A percentile compares a stretch with the other conserved stretches of the same genome.
These are phyloP conservation scores for Russula foetens DNA, from an alignment of 768 basidiomycete genomes.

Conservation along the genomic window DNA sequence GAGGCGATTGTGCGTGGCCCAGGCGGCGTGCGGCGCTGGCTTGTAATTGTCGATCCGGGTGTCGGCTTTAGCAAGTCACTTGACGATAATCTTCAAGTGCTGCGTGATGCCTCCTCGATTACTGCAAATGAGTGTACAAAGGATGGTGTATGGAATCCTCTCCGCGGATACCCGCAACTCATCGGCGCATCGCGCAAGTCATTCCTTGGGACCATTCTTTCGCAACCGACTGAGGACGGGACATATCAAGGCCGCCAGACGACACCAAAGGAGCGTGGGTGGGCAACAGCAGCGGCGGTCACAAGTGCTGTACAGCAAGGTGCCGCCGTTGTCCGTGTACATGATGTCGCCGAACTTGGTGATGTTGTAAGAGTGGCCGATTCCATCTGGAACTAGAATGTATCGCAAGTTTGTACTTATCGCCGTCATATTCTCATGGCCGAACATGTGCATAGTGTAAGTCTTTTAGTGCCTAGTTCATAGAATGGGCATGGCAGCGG, in stretches of 20 bases:
- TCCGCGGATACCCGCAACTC: constrained; percentile 55
- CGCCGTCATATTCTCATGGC: neutral
- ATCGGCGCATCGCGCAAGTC: constrained; percentile 81
- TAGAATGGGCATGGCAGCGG: constrained; percentile 10
- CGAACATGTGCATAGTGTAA: neutral
- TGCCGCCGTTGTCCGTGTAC: constrained; percentile 69
- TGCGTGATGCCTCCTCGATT: constrained; percentile 44
- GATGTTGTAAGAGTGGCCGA: constrained; percentile 67
- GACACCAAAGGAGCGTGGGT: constrained; percentile 55
- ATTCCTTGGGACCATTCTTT: constrained; percentile 65
- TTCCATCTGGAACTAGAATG: constrained; percentile 24
- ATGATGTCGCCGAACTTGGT: constrained; percentile 63
- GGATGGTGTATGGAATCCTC: constrained; percentile 33
- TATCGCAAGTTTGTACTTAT: neutral
- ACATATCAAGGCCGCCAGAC: constrained; percentile 44
- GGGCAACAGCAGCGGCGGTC: constrained; percentile 74
- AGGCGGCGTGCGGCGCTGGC: constrained; percentile 78
- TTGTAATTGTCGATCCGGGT: constrained; percentile 85
- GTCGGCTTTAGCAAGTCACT: constrained; percentile 89
- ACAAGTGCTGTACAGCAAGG: constrained; percentile 69
- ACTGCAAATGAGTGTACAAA: constrained; percentile 32
- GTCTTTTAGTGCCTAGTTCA: constrained; percentile 4
- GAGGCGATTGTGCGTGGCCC: constrained; percentile 52
- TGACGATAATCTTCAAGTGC: constrained; percentile 61
- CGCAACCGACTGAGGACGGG: constrained; percentile 33